Percentiles rank a stretch among this genome's conserved stretches.
Conservation (phyloP, 139 green algal species). For the Chlorella sorokiniana region DNA sequence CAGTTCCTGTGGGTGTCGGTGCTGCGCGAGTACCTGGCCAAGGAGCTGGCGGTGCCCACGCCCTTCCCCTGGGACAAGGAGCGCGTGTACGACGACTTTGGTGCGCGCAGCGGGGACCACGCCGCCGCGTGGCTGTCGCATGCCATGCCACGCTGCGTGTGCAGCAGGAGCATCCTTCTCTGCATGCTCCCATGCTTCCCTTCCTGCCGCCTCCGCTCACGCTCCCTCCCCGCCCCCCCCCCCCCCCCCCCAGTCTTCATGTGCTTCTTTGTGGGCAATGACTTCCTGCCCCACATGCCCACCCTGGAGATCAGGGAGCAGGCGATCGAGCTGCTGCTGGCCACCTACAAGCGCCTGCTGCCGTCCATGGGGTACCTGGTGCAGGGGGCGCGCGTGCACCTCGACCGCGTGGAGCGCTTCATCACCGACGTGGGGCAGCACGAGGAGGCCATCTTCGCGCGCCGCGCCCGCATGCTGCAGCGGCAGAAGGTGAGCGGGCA, state of each 20-base stretch:
- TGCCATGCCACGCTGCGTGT: neutral
- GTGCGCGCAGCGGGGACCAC: slow-evolving; percentile 19
- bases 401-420: slow-evolving; percentile 91
- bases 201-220: slow-evolving; percentile 14
- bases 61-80: slow-evolving; percentile 72
- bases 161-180: no score
- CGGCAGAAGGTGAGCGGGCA: slow-evolving; percentile 43
- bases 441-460: slow-evolving; percentile 96
- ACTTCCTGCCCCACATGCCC: slow-evolving; percentile 99
- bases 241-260: slow-evolving; percentile 88
- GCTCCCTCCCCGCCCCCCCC: neutral
- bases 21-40: slow-evolving; percentile 95
- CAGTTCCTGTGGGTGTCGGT: slow-evolving; percentile 86
- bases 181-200: slow-evolving; percentile 27
- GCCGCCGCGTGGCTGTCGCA: neutral
- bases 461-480: slow-evolving; percentile 79
- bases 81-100: slow-evolving; percentile 83
- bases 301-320: slow-evolving; percentile 97
- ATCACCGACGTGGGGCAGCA: slow-evolving; percentile 79
- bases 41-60: slow-evolving; percentile 73
- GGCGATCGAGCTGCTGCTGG: slow-evolving; percentile 97
- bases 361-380: slow-evolving; percentile 87
- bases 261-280: slow-evolving; percentile 99
- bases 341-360: slow-evolving; percentile 85
- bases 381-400: slow-evolving; percentile 60